Percentiles rank a stretch among this genome's conserved stretches.
phyloP scores from a whole-genome alignment of 2,329 filamentous ascomycete genomes.

The Talaromyces sp. region DNA sequence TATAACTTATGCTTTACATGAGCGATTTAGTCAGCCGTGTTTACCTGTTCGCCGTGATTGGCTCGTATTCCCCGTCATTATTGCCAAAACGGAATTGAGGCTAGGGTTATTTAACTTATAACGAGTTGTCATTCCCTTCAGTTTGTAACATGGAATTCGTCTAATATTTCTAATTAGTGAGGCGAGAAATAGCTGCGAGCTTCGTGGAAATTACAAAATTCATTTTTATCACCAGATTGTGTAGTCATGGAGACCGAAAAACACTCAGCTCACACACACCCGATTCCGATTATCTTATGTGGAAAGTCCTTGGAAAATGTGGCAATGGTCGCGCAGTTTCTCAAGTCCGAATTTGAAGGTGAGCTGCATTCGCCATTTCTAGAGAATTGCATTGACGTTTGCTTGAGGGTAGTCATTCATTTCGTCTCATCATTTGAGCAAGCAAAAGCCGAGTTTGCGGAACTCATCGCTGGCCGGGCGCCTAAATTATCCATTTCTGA shows the following conservation, averaged over 20 bases:
- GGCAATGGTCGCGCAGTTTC: slow-evolving; percentile 14
- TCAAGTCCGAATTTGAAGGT: slow-evolving; percentile 20
- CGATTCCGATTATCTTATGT: slow-evolving; percentile 17
- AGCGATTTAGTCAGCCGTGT: too few relatives aligned
- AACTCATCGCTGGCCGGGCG: slow-evolving; percentile 14
- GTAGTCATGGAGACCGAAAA: too few relatives aligned
- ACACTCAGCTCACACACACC: not conserved
- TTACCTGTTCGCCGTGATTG: not conserved
- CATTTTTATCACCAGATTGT: not conserved
- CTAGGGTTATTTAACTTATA: not conserved
- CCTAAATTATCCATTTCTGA: slow-evolving; percentile 18
- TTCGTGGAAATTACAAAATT: not conserved
- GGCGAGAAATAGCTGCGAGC: not conserved
- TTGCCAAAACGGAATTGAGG: not conserved
- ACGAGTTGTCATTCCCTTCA: not conserved
- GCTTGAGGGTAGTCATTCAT: not conserved
- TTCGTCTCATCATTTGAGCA: slow-evolving; percentile 1
- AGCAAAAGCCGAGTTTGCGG: slow-evolving; percentile 3
- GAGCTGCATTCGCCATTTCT: not conserved
- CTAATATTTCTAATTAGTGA: not conserved
- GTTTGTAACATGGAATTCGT: not conserved
- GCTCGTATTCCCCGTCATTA: not conserved
- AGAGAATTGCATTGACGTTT: too few relatives aligned
- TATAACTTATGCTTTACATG: not conserved
- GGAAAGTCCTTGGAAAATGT: slow-evolving; percentile 14